phyloP scores from a whole-genome alignment of 768 basidiomycete species.

The Pulveroboletus ravenelii region DNA sequence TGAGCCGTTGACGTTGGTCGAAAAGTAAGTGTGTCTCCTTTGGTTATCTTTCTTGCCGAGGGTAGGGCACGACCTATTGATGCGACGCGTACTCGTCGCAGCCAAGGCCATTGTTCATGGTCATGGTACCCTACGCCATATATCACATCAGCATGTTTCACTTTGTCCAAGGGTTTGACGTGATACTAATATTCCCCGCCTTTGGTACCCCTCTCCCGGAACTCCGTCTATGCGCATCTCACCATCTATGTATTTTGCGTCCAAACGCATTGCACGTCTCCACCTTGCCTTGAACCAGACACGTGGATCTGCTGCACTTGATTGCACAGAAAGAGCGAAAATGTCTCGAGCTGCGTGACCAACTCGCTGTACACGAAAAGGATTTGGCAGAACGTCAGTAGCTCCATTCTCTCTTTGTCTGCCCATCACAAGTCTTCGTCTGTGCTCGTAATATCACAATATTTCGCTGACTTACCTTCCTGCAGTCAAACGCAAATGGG shows the following conservation, averaged over 20 bases:
- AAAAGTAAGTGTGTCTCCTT: conserved; percentile 50
- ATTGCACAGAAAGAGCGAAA: conserved; percentile 86
- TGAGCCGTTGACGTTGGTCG: conserved; percentile 60
- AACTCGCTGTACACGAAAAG: conserved; percentile 65
- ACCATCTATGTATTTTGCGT: neutral
- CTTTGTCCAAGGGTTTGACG: neutral
- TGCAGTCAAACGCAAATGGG: conserved; percentile 80
- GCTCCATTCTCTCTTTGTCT: neutral
- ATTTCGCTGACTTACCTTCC: neutral
- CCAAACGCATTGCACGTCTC: neutral
- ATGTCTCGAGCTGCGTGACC: conserved; percentile 75
- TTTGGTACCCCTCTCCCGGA: too few relatives aligned
- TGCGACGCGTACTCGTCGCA: neutral
- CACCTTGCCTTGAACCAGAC: conserved; percentile 38
- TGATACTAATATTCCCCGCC: neutral
- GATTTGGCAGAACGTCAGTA: conserved; percentile 61
- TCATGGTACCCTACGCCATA: neutral
- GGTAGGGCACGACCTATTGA: neutral
- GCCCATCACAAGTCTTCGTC: too few relatives aligned
- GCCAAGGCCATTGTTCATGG: neutral
- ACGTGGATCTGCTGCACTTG: conserved; percentile 74
- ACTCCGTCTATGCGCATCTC: neutral
- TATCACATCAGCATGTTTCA: neutral
- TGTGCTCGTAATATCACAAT: neutral
- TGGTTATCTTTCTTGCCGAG: neutral